Percentiles rank a stretch among this genome's conserved stretches.
Evolutionary conservation across 2,329 filamentous ascomycete genomes (phyloP).

Genomic region (Ascochyta fabae): DNA sequence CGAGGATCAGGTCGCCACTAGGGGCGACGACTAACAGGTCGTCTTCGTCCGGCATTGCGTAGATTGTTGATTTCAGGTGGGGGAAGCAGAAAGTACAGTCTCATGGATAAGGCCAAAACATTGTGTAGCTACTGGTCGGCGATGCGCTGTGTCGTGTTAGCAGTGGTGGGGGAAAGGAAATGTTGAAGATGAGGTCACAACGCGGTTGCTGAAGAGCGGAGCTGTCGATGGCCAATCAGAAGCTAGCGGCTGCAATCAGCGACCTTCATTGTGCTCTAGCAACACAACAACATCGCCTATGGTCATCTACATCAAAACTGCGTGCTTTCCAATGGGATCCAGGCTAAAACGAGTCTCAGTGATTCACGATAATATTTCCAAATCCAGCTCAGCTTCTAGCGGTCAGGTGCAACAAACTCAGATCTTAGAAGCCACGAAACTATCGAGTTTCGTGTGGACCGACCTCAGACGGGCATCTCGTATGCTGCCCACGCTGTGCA

Average conservation of each 20-base stretch:
- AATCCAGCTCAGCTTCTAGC: too few species aligned
- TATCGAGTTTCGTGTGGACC: too few species aligned
- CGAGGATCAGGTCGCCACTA: constrained; percentile 69
- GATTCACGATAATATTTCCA: too few species aligned
- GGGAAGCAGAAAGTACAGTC: constrained; percentile 28
- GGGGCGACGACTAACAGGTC: constrained; percentile 60
- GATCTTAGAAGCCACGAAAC: too few species aligned
- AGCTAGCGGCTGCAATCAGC: too few species aligned
- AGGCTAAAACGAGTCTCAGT: too few species aligned
- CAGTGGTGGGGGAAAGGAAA: background rate
- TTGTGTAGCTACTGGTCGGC: constrained; percentile 29
- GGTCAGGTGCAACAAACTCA: too few species aligned
- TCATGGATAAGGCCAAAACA: constrained; percentile 61
- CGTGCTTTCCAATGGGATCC: too few species aligned
- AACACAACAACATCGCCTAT: too few species aligned
- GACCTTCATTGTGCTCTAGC: background rate
- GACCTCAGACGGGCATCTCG: too few species aligned
- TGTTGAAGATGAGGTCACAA: constrained; percentile 10
- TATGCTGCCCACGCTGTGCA: too few species aligned
- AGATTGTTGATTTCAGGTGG: constrained; percentile 3
- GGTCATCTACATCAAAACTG: too few species aligned
- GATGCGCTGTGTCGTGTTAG: constrained; percentile 3
- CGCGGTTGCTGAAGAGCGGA: background rate
- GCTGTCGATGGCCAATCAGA: constrained; percentile 1
- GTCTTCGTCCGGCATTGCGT: constrained; percentile 34